Evolutionary conservation across 140 eudicot species (phyloP), one percentile per base, ranked within the genome.

Genomic region (Senecio squalidus): DNA sequence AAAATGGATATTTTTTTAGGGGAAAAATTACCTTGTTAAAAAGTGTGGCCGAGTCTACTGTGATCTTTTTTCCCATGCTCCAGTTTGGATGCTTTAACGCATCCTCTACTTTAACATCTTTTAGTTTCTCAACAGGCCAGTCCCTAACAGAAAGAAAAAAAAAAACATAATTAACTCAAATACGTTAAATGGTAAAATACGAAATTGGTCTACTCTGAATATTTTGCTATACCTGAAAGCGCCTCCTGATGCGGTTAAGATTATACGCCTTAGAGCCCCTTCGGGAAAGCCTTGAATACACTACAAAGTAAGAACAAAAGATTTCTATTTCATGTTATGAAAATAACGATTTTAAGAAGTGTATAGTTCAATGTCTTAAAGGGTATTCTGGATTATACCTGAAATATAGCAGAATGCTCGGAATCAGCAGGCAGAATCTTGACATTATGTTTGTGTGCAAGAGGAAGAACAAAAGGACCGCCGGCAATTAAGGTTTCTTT

Each of bases 381-480:
- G 33, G 47, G 6, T 61, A 7, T 44, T 25, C 5, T 43, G 15
- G 20, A 3, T 62, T 29, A 52, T 71, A 88, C 99, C 94, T 93
- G 99, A 76, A 93, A 93, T 61, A 93, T 84, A 31, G 99, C 99
- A 62, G 99, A 93, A 80, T 88, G 99, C 66, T 93, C 99, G 2
- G 96, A 93, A 78, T 93, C 96, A 23, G 99, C 96, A 22, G 99
- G 99, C 59, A 93, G 95, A 82, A 93, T 93, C 82, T 88, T 93
- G 11, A 93, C 96, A 14, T 93, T 93, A 70, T 93, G 96, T 81
- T 93, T 93, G 33, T 72, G 86, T 26, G 99, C 96, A 68, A 93
- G 96, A 69, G 99, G 96, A 68, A 88, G 99, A 66, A 93, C 99
- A 74, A 93, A 93, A n/a, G 99, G 99, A 39, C 99, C 99, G 0